These are phyloP conservation scores for Carex kokanica DNA, from an alignment of 176 grass and related monocot species.

Conservation along the genomic window DNA sequence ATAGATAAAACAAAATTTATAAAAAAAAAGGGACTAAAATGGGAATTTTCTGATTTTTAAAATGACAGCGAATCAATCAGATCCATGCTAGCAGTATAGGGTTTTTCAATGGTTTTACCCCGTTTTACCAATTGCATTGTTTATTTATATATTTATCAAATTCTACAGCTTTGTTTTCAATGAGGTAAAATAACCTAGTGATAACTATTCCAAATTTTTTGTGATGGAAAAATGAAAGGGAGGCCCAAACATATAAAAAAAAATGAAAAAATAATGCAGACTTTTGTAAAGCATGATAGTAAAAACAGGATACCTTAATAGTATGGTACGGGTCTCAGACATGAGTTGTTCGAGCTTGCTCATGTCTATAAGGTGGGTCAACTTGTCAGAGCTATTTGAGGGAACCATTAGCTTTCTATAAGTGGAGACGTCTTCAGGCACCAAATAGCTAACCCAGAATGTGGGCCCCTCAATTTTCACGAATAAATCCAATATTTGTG, in stretches of 20 bases:
- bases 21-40: no score
- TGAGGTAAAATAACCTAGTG: background rate
- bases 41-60: no score
- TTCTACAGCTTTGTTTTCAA: background rate
- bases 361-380: slow-evolving; percentile 52
- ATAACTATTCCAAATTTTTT: background rate
- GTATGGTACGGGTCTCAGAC: slow-evolving; percentile 65
- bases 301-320: slow-evolving; percentile 61
- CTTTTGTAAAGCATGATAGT: background rate
- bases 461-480: slow-evolving; percentile 50
- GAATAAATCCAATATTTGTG: slow-evolving; percentile 69
- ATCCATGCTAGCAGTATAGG: no score
- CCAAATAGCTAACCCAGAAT: slow-evolving; percentile 81
- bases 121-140: background rate
- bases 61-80: no score
- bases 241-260: background rate
- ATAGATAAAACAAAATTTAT: slow-evolving; percentile 10
- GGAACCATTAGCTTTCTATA: slow-evolving; percentile 65
- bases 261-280: background rate
- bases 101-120: background rate
- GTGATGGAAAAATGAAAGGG: background rate
- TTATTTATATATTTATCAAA: background rate
- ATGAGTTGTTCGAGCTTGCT: slow-evolving; percentile 85
- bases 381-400: slow-evolving; percentile 64
- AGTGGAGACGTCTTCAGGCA: slow-evolving; percentile 64